A percentile compares a stretch with the other conserved stretches of the same genome.
These are phyloP conservation scores for Pleurotus tuber-regium DNA, from an alignment of 768 basidiomycete species.

Conservation along the genomic window DNA sequence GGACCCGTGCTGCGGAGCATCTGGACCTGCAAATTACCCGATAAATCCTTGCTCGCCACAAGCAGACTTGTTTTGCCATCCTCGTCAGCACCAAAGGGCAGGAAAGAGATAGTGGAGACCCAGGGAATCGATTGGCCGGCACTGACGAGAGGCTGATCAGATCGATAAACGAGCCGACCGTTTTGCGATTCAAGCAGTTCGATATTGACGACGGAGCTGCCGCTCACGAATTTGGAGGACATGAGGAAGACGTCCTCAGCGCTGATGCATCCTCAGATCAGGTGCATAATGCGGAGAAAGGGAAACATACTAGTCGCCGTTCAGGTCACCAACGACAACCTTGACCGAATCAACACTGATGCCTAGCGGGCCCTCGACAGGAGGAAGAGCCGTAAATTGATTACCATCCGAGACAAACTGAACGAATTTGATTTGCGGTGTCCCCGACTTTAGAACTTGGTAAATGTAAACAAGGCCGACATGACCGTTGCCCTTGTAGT, in stretches of 20 bases:
- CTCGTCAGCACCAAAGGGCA: conserved; percentile 1
- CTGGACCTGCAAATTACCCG: conserved; percentile 1
- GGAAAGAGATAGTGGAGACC: neutral
- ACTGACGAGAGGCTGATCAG: neutral
- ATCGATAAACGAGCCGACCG: neutral
- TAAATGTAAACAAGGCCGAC: conserved; percentile 5
- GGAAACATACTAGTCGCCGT: neutral
- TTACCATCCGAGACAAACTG: conserved; percentile 1
- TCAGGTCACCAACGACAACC: conserved; percentile 2
- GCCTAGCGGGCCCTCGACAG: neutral
- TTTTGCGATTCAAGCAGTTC: conserved; percentile 5
- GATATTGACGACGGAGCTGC: neutral
- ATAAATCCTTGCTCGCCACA: conserved; percentile 1
- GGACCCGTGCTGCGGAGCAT: conserved; percentile 5
- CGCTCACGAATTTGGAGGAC: neutral
- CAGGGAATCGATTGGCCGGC: conserved; percentile 3
- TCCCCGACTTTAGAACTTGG: neutral
- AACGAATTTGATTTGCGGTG: conserved; percentile 1
- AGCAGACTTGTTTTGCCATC: conserved; percentile 5
- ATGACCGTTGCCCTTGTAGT: conserved; percentile 1
- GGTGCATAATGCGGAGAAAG: neutral
- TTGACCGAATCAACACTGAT: neutral
- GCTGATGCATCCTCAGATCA: neutral
- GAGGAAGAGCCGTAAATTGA: neutral
- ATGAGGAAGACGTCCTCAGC: conserved; percentile 7